Conservation (phyloP, 495 filamentous ascomycete genomes). For the Pseudevernia furfuracea region DNA sequence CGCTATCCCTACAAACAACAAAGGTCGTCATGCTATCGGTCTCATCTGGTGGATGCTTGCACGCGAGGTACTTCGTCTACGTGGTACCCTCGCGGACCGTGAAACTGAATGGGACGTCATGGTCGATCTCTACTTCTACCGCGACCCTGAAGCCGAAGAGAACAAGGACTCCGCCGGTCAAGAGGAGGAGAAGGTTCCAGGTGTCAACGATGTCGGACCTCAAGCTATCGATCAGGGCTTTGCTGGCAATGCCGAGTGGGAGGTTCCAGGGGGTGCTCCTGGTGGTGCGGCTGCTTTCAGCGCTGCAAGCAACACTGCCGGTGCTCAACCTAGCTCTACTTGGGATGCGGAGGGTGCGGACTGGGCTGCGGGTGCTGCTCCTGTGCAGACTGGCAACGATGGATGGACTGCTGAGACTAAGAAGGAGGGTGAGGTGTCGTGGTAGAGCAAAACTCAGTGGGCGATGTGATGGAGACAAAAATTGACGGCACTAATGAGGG, state of each 20-base stretch:
- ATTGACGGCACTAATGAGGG: slow-evolving; percentile 86
- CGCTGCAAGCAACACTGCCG: slow-evolving; percentile 54
- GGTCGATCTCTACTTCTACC: slow-evolving; percentile 99
- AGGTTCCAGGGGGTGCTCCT: slow-evolving; percentile 52
- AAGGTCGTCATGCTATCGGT: slow-evolving; percentile 97
- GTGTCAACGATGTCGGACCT: slow-evolving; percentile 76
- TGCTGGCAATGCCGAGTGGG: slow-evolving; percentile 60
- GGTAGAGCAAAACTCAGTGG: slow-evolving; percentile 47
- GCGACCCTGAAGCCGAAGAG: slow-evolving; percentile 97
- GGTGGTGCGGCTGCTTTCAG: slow-evolving; percentile 55
- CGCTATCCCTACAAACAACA: slow-evolving; percentile 99
- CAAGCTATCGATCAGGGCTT: slow-evolving; percentile 76
- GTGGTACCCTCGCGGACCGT: slow-evolving; percentile 86
- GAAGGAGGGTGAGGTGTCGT: slow-evolving; percentile 46
- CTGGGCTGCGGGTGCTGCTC: slow-evolving; percentile 58
- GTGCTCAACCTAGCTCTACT: slow-evolving; percentile 43
- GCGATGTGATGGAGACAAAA: slow-evolving; percentile 37
- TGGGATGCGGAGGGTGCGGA: slow-evolving; percentile 78
- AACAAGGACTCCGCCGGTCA: slow-evolving; percentile 70
- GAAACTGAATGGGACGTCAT: slow-evolving; percentile 97
- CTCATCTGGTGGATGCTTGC: slow-evolving; percentile 99
- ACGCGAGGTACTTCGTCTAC: slow-evolving; percentile 97
- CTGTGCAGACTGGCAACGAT: slow-evolving; percentile 51
- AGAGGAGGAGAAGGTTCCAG: slow-evolving; percentile 58
- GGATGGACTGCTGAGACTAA: slow-evolving; percentile 58